Evolutionary conservation across 2,329 filamentous ascomycete species (phyloP).

Genomic region (Cercospora brassicicola): DNA sequence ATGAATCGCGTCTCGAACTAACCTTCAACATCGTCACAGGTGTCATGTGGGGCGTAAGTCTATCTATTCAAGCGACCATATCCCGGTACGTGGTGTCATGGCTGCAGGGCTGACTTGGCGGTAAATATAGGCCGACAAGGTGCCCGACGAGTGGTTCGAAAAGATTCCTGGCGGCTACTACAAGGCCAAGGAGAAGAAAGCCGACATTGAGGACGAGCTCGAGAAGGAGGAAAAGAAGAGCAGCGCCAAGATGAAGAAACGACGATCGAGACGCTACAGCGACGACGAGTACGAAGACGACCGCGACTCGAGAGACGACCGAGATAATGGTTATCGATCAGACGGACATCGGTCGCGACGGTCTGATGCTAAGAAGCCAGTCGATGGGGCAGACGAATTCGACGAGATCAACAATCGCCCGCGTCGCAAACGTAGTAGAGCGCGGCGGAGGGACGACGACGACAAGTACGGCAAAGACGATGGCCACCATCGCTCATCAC

Average conservation of each 20-base stretch:
- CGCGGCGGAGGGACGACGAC: constrained; percentile 29
- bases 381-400: constrained; percentile 33
- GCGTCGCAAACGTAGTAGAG: constrained; percentile 21
- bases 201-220: constrained; percentile 22
- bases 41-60: constrained; percentile 29
- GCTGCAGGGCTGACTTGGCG: constrained; percentile 9
- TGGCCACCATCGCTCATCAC: constrained; percentile 19
- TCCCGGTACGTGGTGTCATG: constrained; percentile 7
- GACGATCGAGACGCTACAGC: constrained; percentile 29
- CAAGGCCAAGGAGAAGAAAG: constrained; percentile 33
- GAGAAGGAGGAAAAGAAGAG: constrained; percentile 20
- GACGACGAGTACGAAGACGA: constrained; percentile 33
- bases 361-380: constrained; percentile 16
- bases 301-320: constrained; percentile 20
- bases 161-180: constrained; percentile 42
- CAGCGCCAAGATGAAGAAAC: constrained; percentile 24
- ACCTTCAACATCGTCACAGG: constrained; percentile 19
- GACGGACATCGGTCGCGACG: constrained; percentile 21
- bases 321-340: constrained; percentile 27
- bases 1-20: constrained; percentile 17
- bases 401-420: constrained; percentile 31
- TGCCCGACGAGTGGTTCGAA: constrained; percentile 43
- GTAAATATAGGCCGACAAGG: constrained; percentile 35
- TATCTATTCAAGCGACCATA: constrained; percentile 3
- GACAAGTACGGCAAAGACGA: constrained; percentile 30